phyloP scores from a whole-genome alignment of 371 early-diverging fungal genomes.

The Capillidium rhysosporum region DNA sequence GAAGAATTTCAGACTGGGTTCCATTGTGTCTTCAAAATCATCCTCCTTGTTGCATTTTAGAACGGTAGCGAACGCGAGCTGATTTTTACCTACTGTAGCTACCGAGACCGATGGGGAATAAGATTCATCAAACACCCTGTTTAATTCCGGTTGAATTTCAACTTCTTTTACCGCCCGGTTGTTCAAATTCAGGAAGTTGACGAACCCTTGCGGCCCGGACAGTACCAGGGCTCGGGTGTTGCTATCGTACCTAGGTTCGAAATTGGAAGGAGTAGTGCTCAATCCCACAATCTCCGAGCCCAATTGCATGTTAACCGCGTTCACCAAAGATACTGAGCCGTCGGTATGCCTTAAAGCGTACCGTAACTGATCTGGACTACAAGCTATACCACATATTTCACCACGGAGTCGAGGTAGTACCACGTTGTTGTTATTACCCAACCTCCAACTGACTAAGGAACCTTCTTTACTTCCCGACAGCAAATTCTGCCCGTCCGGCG shows the following conservation, averaged over 20 bases:
- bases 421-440: not conserved
- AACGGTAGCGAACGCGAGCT: too few relatives aligned
- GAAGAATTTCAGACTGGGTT: too few relatives aligned
- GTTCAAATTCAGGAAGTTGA: not conserved
- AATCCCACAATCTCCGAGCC: not conserved
- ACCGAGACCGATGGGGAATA: too few relatives aligned
- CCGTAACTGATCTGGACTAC: not conserved
- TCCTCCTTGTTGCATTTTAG: too few relatives aligned
- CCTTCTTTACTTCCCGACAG: slow-evolving; percentile 2
- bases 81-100: too few relatives aligned
- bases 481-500: not conserved
- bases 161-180: not conserved
- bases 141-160: not conserved
- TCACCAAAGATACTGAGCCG: not conserved
- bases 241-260: not conserved
- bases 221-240: not conserved
- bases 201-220: not conserved
- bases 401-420: not conserved
- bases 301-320: not conserved
- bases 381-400: not conserved
- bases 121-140: not conserved
- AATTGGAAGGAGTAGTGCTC: not conserved
- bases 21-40: too few relatives aligned
- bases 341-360: not conserved
- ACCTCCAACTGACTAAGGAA: not conserved